phyloP scores from a whole-genome alignment of 2,329 filamentous ascomycete species.

The Plectosphaerella plurivora region DNA sequence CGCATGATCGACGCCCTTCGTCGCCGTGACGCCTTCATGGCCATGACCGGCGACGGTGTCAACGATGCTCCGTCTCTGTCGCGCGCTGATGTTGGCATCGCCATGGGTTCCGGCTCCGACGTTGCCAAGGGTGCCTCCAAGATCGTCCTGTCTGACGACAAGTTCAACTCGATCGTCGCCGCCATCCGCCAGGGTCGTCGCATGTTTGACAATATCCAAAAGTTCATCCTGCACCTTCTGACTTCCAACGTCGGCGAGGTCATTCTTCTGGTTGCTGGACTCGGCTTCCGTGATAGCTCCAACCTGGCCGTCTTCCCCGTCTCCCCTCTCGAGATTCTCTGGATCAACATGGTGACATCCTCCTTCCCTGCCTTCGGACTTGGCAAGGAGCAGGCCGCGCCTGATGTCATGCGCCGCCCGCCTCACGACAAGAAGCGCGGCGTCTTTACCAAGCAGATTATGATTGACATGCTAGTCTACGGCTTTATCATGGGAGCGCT shows the following conservation, averaged over 20 bases:
- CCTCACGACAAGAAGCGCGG: constrained; percentile 66
- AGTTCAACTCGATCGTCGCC: constrained; percentile 81
- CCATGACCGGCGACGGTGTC: constrained; percentile 86
- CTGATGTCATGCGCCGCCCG: constrained; percentile 74
- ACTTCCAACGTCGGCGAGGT: constrained; percentile 82
- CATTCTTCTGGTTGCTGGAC: constrained; percentile 72
- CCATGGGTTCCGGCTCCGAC: constrained; percentile 85
- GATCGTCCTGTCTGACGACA: constrained; percentile 83
- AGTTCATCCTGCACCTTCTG: constrained; percentile 77
- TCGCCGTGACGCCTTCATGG: constrained; percentile 69
- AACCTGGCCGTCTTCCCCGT: constrained; percentile 80
- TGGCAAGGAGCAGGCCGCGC: constrained; percentile 70
- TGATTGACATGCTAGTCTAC: constrained; percentile 76
- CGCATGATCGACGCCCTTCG: constrained; percentile 88
- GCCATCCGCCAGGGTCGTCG: constrained; percentile 79
- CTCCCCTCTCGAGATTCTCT: constrained; percentile 80
- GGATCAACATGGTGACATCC: constrained; percentile 93
- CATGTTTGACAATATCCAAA: constrained; percentile 87
- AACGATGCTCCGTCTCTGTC: constrained; percentile 82
- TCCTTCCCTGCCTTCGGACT: constrained; percentile 85
- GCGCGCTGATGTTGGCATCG: constrained; percentile 79
- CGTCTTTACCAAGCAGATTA: constrained; percentile 74
- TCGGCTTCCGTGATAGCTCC: constrained; percentile 70
- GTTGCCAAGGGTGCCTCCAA: constrained; percentile 78
- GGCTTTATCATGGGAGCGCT: constrained; percentile 73